These are phyloP conservation scores for Achlya hypogyna DNA, from an alignment of 352 stramenopile species.

Conservation along the genomic window DNA sequence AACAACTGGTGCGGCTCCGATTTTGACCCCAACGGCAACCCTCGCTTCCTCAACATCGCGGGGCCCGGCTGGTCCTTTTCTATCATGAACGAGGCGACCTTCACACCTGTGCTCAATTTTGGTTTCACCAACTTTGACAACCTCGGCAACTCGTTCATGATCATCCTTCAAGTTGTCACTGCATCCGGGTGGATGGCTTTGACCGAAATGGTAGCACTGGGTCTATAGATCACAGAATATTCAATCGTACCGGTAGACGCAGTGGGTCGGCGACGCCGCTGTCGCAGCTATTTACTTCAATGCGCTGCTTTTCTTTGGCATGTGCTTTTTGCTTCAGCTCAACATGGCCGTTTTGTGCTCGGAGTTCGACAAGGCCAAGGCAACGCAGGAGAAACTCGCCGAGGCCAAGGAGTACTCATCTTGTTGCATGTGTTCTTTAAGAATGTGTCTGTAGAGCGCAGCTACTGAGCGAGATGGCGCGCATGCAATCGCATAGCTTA, in stretches of 20 bases:
- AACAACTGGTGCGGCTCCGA: slow-evolving; percentile 49
- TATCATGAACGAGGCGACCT: slow-evolving; percentile 44
- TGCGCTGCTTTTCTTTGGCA: slow-evolving; percentile 84
- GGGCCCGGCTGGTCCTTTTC: slow-evolving; percentile 16
- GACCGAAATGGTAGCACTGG: slow-evolving; percentile 81
- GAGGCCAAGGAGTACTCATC: slow-evolving; percentile 20
- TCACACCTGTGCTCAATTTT: slow-evolving; percentile 60
- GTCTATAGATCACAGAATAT: slow-evolving; percentile 29
- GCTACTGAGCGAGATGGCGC: background rate
- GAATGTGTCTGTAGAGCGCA: background rate
- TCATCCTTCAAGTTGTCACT: slow-evolving; percentile 91
- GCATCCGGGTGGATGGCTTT: slow-evolving; percentile 89
- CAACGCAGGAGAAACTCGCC: slow-evolving; percentile 26
- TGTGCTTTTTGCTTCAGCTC: slow-evolving; percentile 92
- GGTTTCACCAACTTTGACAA: slow-evolving; percentile 93
- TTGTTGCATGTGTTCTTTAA: background rate
- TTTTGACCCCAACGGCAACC: slow-evolving; percentile 61
- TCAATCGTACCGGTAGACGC: slow-evolving; percentile 20
- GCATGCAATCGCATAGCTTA: background rate
- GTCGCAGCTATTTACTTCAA: slow-evolving; percentile 82
- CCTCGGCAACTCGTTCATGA: slow-evolving; percentile 82
- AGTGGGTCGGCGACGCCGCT: slow-evolving; percentile 35
- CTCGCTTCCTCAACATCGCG: slow-evolving; percentile 37
- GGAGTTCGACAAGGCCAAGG: slow-evolving; percentile 44
- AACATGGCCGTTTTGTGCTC: slow-evolving; percentile 88